These are phyloP conservation scores for Vigna trinervia DNA, from an alignment of 306 rosid species.

Conservation along the genomic window DNA sequence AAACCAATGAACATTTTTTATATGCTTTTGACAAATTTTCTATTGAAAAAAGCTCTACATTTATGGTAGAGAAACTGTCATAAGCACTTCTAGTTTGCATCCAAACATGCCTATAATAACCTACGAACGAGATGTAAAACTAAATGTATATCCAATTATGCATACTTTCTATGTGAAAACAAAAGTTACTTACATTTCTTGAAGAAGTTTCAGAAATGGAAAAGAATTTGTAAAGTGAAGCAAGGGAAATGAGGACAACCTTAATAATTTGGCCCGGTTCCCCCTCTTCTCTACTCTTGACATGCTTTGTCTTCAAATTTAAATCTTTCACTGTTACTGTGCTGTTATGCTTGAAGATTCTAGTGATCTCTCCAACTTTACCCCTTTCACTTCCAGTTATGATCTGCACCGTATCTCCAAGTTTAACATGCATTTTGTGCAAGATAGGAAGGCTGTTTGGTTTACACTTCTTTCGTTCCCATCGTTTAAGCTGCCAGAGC, in stretches of 20 bases:
- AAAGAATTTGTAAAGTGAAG: conserved; percentile 26
- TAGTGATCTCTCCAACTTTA: conserved; percentile 76
- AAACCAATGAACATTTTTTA: not conserved
- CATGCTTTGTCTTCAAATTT: conserved; percentile 91
- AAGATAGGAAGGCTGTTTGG: conserved; percentile 88
- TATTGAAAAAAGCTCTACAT: too few relatives aligned
- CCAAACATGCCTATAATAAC: not conserved
- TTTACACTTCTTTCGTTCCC: conserved; percentile 96
- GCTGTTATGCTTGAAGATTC: conserved; percentile 83
- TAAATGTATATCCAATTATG: not conserved
- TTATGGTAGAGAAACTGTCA: too few relatives aligned
- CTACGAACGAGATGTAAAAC: not conserved
- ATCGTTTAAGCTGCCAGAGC: conserved; percentile 71
- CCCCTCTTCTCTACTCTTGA: conserved; percentile 85
- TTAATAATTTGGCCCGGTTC: conserved; percentile 86
- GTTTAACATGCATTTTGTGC: conserved; percentile 90
- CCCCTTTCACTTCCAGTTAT: conserved; percentile 94
- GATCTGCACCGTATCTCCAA: conserved; percentile 89
- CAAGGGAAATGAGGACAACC: conserved; percentile 59
- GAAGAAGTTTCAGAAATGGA: conserved; percentile 24
- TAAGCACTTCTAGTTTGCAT: too few relatives aligned
- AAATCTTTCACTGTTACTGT: conserved; percentile 68
- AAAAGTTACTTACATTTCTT: not conserved
- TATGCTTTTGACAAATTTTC: too few relatives aligned
- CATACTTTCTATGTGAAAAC: conserved; percentile 8